Evolutionary conservation across 306 rosid genomes (phyloP).

Genomic region (Echinosophora koreensis): DNA sequence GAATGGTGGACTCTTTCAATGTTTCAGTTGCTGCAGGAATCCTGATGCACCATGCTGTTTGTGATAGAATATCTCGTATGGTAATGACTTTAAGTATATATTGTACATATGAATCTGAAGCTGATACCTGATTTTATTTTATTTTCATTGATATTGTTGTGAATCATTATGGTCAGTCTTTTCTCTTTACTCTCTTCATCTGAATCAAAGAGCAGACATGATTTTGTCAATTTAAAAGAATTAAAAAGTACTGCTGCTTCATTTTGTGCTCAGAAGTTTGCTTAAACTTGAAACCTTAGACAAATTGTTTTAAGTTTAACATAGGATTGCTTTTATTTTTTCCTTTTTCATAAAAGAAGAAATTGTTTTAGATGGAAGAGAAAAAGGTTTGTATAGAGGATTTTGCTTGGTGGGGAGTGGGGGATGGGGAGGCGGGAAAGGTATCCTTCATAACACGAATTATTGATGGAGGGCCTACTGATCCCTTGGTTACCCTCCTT

Average conservation of each 20-base stretch:
- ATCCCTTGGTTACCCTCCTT: too few species aligned
- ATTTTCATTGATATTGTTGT: neutral
- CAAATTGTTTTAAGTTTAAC: neutral
- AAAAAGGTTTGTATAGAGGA: neutral
- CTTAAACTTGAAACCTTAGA: constrained; percentile 4
- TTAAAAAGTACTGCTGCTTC: neutral
- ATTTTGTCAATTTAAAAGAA: neutral
- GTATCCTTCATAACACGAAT: too few species aligned
- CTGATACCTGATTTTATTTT: neutral
- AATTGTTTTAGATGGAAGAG: neutral
- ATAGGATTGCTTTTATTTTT: neutral
- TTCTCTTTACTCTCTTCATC: neutral
- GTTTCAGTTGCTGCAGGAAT: constrained; percentile 97
- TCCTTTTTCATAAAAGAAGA: neutral
- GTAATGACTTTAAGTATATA: constrained; percentile 55
- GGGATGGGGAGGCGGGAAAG: too few species aligned
- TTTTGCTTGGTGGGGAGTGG: neutral
- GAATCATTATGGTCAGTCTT: neutral
- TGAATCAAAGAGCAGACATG: constrained; percentile 11
- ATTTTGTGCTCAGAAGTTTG: neutral
- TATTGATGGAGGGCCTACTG: too few species aligned
- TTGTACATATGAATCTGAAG: constrained; percentile 14
- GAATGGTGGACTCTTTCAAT: constrained; percentile 97
- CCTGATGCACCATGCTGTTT: constrained; percentile 96
- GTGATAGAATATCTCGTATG: constrained; percentile 77